phyloP scores from a whole-genome alignment of 441 rosid genomes.

The Adansonia gregorii region DNA sequence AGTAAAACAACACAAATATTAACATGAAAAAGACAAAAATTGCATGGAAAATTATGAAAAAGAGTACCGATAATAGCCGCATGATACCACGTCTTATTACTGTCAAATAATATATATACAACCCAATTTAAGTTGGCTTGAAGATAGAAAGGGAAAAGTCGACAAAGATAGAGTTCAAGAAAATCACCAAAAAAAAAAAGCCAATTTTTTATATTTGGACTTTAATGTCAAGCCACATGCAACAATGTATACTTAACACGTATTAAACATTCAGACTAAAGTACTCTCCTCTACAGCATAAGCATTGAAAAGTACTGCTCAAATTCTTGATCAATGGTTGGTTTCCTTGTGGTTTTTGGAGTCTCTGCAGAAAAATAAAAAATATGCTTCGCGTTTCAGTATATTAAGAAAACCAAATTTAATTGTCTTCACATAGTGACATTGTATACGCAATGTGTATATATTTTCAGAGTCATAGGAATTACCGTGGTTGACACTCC shows the following conservation, averaged over 20 bases:
- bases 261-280: constrained; percentile 3
- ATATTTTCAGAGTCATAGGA: not conserved
- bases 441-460: not conserved
- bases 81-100: not conserved
- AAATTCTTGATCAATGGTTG: constrained; percentile 64
- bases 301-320: constrained; percentile 64
- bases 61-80: not conserved
- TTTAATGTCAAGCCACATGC: not conserved
- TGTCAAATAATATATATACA: constrained; percentile 13
- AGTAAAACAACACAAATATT: not conserved
- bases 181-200: not conserved
- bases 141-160: not conserved
- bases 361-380: constrained; percentile 37
- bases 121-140: not conserved
- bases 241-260: not conserved
- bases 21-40: not conserved
- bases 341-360: constrained; percentile 36
- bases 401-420: constrained; percentile 12
- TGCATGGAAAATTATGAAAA: not conserved
- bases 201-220: constrained; percentile 13
- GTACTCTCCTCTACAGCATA: constrained; percentile 44
- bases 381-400: not conserved
- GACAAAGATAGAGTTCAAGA: not conserved
- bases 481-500: constrained; percentile 47
- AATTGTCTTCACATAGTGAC: not conserved